Base-by-base conservation (phyloP, 2,329 filamentous ascomycete genomes). In the Fusarium chuoi region DNA sequence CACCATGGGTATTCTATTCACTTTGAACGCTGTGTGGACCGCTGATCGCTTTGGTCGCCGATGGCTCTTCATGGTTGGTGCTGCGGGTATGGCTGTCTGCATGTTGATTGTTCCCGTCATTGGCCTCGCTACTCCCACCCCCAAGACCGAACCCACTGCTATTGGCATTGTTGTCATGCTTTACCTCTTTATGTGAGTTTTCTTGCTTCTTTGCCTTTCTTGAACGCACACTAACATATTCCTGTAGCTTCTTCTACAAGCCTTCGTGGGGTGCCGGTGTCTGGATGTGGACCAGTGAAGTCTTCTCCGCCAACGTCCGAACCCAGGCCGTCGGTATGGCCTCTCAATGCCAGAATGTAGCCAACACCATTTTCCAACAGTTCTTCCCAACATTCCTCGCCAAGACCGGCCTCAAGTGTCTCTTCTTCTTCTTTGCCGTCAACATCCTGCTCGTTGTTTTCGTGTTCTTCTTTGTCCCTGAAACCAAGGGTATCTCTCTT, bases 251-350 rank as follows among this genome's bases (percentile, higher is more conserved):
- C 81, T 90, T 90, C 83, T 90, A 93, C 82, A 93, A 93, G 79
- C 90, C 91, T 8, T 91, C 89, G 2, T 92, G 90, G 90, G 90
- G 90, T 57, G 90, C 90, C 5, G 92, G 90, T 9, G 89, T 90
- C 24, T 93, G 91, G 91, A 92, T 93, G 79, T 92, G 89, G 88
- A 93, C 91, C 1, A 87, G 89, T 5, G 91, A 93, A 75, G 85
- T 93, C 67, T 93, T 93, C 84, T 90, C 87, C 61, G 91, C 92
- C 88, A 93, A 93, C 80, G 89, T 93, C n/a, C 89, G 91, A 65
- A 89, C 90, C 10, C 91, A 93, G 79, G 91, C 91, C 41, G 90
- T 93, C 20, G 91, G 90, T 62, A 93, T 93, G 91, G 90, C 82
- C 69, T 85, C 84, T 42, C 86, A 90, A 77, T 88, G 85, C 70